Percentiles rank a stretch among this genome's conserved stretches.
These are phyloP conservation scores for Hericium alpestre DNA, from an alignment of 768 basidiomycete genomes.

Conservation along the genomic window DNA sequence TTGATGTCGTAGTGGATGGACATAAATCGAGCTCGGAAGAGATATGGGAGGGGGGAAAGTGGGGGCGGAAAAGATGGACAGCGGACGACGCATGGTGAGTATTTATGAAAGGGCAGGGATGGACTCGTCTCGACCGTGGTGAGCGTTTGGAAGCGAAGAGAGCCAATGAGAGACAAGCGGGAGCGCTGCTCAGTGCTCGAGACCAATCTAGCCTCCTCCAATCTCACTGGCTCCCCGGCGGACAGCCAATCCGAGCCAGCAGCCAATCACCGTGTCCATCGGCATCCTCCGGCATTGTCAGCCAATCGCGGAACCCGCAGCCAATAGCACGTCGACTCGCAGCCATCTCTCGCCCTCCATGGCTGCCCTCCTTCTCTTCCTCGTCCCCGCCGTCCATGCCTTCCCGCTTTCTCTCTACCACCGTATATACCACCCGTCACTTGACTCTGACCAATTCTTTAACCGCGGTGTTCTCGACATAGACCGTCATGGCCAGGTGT, in stretches of 20 bases:
- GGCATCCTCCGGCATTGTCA: neutral
- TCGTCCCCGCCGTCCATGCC: constrained; percentile 13
- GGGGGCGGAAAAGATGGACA: neutral
- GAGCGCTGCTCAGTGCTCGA: neutral
- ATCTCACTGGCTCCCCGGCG: neutral
- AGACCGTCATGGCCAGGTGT: constrained; percentile 18
- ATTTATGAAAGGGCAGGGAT: neutral
- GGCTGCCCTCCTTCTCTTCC: constrained; percentile 16
- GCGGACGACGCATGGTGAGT: neutral
- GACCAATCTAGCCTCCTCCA: neutral
- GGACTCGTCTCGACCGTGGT: constrained; percentile 5
- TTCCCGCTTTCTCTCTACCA: constrained; percentile 31
- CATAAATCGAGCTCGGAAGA: neutral
- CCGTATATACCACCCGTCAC: constrained; percentile 40
- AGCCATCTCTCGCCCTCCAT: constrained; percentile 15
- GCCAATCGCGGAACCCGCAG: constrained; percentile 15
- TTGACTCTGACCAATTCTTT: constrained; percentile 25
- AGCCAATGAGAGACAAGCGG: neutral
- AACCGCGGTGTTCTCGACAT: constrained; percentile 32
- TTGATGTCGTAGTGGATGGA: neutral
- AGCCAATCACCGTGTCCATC: neutral
- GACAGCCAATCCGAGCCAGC: neutral
- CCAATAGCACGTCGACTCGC: neutral
- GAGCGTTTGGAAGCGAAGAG: neutral
- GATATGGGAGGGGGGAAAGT: neutral